Percentiles rank a stretch among this genome's conserved stretches.
Conservation (phyloP, 306 rosid species). For the Lupinus albus region DNA sequence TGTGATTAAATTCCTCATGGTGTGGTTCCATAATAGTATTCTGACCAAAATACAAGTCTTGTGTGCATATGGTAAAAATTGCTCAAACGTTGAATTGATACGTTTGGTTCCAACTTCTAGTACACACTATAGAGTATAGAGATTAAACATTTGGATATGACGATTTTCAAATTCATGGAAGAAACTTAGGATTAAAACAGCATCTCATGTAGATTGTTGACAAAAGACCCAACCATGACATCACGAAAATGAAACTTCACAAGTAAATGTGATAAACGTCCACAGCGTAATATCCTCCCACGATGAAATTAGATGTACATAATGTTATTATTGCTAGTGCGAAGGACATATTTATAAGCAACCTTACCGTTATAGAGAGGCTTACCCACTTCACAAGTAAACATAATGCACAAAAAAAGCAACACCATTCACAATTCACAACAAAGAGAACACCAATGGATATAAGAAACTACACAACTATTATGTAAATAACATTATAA, state of each 20-base stretch:
- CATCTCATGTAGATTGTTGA: background rate
- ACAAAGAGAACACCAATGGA: background rate
- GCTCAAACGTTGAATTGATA: background rate
- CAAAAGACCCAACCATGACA: conserved; percentile 1
- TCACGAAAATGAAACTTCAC: background rate
- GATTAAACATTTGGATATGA: background rate
- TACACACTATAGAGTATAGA: background rate
- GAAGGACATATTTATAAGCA: too few relatives aligned
- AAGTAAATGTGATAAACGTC: conserved; percentile 22
- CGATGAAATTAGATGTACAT: too few relatives aligned
- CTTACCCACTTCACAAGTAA: background rate
- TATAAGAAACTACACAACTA: conserved; percentile 13
- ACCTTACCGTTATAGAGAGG: too few relatives aligned
- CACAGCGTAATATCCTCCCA: too few relatives aligned
- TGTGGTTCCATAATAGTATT: background rate
- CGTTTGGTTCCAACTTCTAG: background rate
- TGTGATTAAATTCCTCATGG: background rate
- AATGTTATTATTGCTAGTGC: too few relatives aligned
- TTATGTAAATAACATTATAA: background rate
- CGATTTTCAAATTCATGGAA: too few relatives aligned
- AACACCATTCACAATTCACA: conserved; percentile 4
- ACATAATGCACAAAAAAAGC: background rate
- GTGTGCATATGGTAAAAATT: background rate
- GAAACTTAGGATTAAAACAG: too few relatives aligned
- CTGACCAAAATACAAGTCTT: background rate